Evolutionary conservation across 192 early-diverging fungal genomes (phyloP).

Genomic region (Diversispora eburnea): DNA sequence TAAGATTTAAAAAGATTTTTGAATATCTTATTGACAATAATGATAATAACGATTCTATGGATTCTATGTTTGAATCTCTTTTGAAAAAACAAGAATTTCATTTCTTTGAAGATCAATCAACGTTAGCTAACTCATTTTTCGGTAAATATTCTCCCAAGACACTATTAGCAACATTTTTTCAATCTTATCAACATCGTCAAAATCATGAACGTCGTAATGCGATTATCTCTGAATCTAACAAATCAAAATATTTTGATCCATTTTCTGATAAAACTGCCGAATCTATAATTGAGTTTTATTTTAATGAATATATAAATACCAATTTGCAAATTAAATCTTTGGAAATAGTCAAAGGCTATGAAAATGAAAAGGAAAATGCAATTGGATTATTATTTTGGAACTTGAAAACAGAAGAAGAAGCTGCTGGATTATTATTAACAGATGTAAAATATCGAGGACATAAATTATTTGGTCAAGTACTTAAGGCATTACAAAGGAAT

Average conservation of each 20-base stretch:
- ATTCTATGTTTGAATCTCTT: neutral
- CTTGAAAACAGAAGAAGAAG: slow-evolving; percentile 25
- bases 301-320: slow-evolving; percentile 30
- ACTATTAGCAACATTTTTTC: slow-evolving; percentile 37
- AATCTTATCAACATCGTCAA: slow-evolving; percentile 38
- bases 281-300: slow-evolving; percentile 28
- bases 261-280: slow-evolving; percentile 22
- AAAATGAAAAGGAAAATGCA: slow-evolving; percentile 22
- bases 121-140: slow-evolving; percentile 34
- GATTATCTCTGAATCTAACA: neutral
- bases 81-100: slow-evolving; percentile 16
- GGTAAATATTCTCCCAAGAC: slow-evolving; percentile 31
- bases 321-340: slow-evolving; percentile 27
- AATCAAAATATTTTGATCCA: slow-evolving; percentile 13
- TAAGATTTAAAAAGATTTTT: slow-evolving; percentile 32
- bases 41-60: neutral
- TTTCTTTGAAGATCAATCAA: neutral
- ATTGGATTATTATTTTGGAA: slow-evolving; percentile 30
- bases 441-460: slow-evolving; percentile 32
- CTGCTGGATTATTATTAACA: slow-evolving; percentile 36
- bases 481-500: slow-evolving; percentile 29
- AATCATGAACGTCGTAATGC: slow-evolving; percentile 35
- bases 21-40: slow-evolving; percentile 9
- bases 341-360: slow-evolving; percentile 25
- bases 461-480: slow-evolving; percentile 22